Base-by-base conservation (phyloP, 208 protist genomes). In the Trypanosoma mega region DNA sequence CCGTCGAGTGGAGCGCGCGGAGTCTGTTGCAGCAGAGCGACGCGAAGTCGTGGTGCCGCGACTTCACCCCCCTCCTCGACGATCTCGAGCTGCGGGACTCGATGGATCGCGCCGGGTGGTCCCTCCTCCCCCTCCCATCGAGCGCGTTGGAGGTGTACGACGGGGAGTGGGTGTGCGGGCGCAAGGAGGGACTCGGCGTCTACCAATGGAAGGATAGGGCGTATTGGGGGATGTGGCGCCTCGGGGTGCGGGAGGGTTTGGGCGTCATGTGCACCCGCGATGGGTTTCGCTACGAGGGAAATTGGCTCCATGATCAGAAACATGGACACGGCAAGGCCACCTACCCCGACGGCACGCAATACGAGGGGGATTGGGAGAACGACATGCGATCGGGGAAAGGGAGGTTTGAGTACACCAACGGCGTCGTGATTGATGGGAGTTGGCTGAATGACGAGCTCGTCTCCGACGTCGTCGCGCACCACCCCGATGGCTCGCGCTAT, bases 141-240 rank as follows among this genome's bases (percentile, higher is more conserved):
- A 20, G 37, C 23, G 68, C 60, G 33, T 64, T 90, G 4, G 90
- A 97, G 68, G 72, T 89, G 37, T 97, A 97, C 74, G 78, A 91
- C 16, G 93, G 93, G 12, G 77, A 94, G 52, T 97, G 93, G 90
- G 58, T 63, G 3, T 57, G 73, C 39, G 85, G 85, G 44, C 59
- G 59, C 9, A 90, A 93, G 58, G 75, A 93, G 27, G 91, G 88
- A 36, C 43, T 46, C 30, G 91, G 88, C 20, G 70, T 83, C 16
- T 93, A 96, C 70, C 83, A 92, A 71, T 93, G 90, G 85, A 16
- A 43, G 16, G 86, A 91, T 62, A 69, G 77, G 31, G 68, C 73
- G 23, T 97, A 94, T 59, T 75, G 83, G 16, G 91, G 91, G 20
- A 70, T 87, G 58, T 97, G 91, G 88, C 55, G 64, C 2, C 54